Evolutionary conservation across 108 stramenopile genomes (phyloP), one percentile per base, ranked within the genome.

Genomic region (Nitzschia palea): DNA sequence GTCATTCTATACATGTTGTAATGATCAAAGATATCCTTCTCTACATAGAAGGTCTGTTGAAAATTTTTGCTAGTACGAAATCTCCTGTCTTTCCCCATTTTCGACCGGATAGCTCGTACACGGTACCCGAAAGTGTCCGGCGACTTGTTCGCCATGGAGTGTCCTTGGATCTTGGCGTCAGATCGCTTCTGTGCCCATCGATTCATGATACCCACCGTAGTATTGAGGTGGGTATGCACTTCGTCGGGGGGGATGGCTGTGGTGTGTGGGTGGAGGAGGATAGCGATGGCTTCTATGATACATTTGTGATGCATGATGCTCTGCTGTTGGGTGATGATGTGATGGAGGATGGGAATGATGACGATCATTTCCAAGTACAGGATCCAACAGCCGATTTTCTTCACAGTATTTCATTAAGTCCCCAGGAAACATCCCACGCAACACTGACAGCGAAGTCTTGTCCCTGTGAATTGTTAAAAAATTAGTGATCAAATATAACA

Each of bases 371-470:
- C 56, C 47, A 44, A 83, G 33, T n/a, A 88, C 58, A 23, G 35
- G 27, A 35, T 81, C 71, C 40, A 87, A 58, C 34, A 90, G 51
- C 47, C 72, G 73, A 45, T 78, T 75, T 4, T 80, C 66, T 51
- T 80, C 35, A 35, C 84, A 83, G 54, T 90, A 90, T 22, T 67
- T 55, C 40, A 81, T 47, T 53, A 87, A 34, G 44, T 90, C 85
- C 8, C 44, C 67, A 18, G 89, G 89, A 35, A 90, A 67, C 71
- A 85, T 81, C 18, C 67, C 64, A 54, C 76, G 66, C 34, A 90
- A 59, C 20, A 43, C 76, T 27, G 71, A 48, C 44, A 61, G 56
- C 57, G 75, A 55, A 3, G 85, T 80, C 27, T 80, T 76, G 51
- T 86, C 63, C 83, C 87, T 88, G 74, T 55, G n/a, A n/a, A n/a